Conservation (phyloP, 805 yeast genomes). For the Teunomyces atbi region DNA sequence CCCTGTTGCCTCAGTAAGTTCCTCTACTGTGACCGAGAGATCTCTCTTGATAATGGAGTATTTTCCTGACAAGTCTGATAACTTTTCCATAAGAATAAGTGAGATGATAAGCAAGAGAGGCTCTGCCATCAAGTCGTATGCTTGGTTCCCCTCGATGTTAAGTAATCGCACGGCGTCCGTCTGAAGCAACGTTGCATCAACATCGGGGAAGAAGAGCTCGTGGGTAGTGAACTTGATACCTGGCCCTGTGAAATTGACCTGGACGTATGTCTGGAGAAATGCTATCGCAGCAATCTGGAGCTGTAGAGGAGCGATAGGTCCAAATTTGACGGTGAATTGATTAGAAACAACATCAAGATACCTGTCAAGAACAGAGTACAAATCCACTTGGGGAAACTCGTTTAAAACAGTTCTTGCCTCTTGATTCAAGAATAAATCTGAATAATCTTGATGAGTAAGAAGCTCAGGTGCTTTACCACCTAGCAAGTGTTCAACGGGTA, state of each 20-base stretch:
- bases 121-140: conserved; percentile 52
- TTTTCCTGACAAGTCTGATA: conserved; percentile 38
- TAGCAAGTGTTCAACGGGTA: conserved; percentile 18
- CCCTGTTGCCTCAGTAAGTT: conserved; percentile 17
- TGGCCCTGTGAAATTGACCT: conserved; percentile 84
- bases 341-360: conserved; percentile 14
- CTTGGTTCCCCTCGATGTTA: conserved; percentile 63
- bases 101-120: conserved; percentile 35
- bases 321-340: conserved; percentile 11
- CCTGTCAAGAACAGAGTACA: conserved; percentile 16
- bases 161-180: conserved; percentile 40
- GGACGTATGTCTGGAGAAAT: conserved; percentile 65
- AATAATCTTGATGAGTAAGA: conserved; percentile 19
- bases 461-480: conserved; percentile 26
- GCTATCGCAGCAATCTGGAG: conserved; percentile 52
- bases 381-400: conserved; percentile 20
- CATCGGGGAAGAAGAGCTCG: conserved; percentile 27
- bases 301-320: conserved; percentile 15
- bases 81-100: conserved; percentile 30
- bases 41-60: conserved; percentile 42
- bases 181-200: conserved; percentile 18
- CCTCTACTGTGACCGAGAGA: conserved; percentile 23
- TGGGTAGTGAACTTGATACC: conserved; percentile 40
- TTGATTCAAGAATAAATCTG: conserved; percentile 15
- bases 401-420: conserved; percentile 13